Conservation (phyloP, 306 rosid species). For the Quercus dentata region DNA sequence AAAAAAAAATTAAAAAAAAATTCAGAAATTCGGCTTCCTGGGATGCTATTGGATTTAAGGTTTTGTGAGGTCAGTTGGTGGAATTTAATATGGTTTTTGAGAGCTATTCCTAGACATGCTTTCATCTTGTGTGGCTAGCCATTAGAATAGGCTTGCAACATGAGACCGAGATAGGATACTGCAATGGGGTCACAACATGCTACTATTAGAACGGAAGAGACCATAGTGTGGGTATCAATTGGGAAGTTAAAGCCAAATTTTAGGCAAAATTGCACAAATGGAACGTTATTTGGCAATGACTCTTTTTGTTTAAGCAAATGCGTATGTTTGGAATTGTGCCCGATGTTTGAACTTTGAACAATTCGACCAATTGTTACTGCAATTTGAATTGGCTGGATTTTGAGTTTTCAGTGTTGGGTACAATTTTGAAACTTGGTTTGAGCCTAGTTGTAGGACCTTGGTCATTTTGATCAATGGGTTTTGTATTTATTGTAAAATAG, state of each 20-base stretch:
- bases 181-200: too few relatives aligned
- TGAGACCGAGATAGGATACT: too few relatives aligned
- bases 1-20: too few relatives aligned
- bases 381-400: background rate
- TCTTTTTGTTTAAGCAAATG: slow-evolving; percentile 9
- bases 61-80: too few relatives aligned
- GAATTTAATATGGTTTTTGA: too few relatives aligned
- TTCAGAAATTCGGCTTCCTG: too few relatives aligned
- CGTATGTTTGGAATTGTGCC: background rate
- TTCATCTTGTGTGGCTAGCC: too few relatives aligned
- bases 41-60: too few relatives aligned
- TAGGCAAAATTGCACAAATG: slow-evolving; percentile 22
- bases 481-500: slow-evolving; percentile 3
- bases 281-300: slow-evolving; percentile 2
- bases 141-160: too few relatives aligned
- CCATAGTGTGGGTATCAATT: too few relatives aligned
- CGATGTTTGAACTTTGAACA: slow-evolving; percentile 17
- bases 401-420: slow-evolving; percentile 19
- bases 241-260: background rate
- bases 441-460: slow-evolving; percentile 2
- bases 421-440: slow-evolving; percentile 20
- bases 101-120: too few relatives aligned
- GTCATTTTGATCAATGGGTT: slow-evolving; percentile 31
- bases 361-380: slow-evolving; percentile 29
- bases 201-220: too few relatives aligned